Evolutionary conservation across 148 eudicot genomes (phyloP), one percentile per base, ranked within the genome.

Genomic region (Amaranthus palmeri): DNA sequence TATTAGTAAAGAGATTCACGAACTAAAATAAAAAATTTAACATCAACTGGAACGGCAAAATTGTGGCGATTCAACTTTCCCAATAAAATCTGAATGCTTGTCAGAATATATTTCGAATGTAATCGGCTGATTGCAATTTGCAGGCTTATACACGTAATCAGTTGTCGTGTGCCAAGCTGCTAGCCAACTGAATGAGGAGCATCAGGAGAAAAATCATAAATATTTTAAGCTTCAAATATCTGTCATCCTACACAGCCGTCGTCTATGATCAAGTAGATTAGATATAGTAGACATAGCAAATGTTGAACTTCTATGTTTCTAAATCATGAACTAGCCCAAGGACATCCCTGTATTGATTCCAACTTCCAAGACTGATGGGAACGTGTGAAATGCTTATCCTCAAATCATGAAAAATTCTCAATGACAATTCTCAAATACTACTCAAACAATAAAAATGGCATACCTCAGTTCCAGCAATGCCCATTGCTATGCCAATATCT

Each of bases 401-500:
- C 14, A 52, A 13, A 49, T 58, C 51, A 62, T 12, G 9, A 66
- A 3, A 8, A 45, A 47, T 51, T 5, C 11, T 43, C n/a, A 64
- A 77, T 42, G 7, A 6, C 10, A 4, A 63, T 57, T 40, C 43
- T 36, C 36, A 9, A 62, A n/a, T 46, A 65, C 8, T 17, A 43
- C 10, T 7, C 25, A 18, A 59, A 46, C n/a, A 68, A 52, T 2
- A 17, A n/a, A n/a, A 69, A 58, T 11, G 12, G 51, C 45, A 42
- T 81, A 88, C 93, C 90, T 88, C 93, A 10, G 93, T 88, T 47
- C 93, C 93, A 80, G 90, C 81, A 81, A 88, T 88, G 46, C 90
- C 92, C 93, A 88, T 88, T 46, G 93, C 93, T 74, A 88, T 88
- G 10, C 92, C 93, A 64, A 88, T 88, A 76, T 88, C 89, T 76